Percentiles rank a stretch among this genome's conserved stretches.
Conservation (phyloP, 1,139 yeast genomes). For the Suhomyces bolitotheri region DNA sequence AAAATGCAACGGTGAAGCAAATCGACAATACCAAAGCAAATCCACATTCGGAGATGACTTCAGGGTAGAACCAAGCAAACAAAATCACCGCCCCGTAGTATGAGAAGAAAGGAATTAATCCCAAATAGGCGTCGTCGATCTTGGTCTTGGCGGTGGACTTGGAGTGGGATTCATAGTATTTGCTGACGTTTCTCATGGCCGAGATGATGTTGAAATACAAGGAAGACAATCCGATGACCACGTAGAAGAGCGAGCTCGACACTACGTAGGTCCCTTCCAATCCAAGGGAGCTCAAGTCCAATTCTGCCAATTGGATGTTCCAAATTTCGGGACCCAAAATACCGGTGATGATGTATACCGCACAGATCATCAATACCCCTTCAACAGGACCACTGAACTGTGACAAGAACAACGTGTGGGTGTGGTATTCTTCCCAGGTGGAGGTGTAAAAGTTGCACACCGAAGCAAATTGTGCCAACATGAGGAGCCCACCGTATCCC, state of each 20-base stretch:
- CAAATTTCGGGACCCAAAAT: conserved; percentile 70
- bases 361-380: conserved; percentile 71
- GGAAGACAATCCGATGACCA: conserved; percentile 53
- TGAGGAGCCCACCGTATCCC: conserved; percentile 65
- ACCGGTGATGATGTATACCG: conserved; percentile 62
- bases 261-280: conserved; percentile 25
- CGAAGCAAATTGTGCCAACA: conserved; percentile 73
- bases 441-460: conserved; percentile 82
- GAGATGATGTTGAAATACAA: conserved; percentile 70
- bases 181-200: conserved; percentile 70
- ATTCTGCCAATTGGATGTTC: conserved; percentile 40
- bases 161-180: conserved; percentile 41
- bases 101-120: conserved; percentile 67
- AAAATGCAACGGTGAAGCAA: conserved; percentile 77
- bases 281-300: conserved; percentile 39
- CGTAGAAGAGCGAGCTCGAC: conserved; percentile 44
- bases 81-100: conserved; percentile 59
- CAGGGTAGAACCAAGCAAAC: conserved; percentile 50
- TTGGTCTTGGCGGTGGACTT: conserved; percentile 25
- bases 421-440: conserved; percentile 96
- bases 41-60: conserved; percentile 48
- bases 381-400: conserved; percentile 93
- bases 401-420: conserved; percentile 78
- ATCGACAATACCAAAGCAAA: conserved; percentile 66
- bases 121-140: conserved; percentile 52